A percentile compares a stretch with the other conserved stretches of the same genome.
These are phyloP conservation scores for Pulveroboletus ravenelii DNA, from an alignment of 768 basidiomycete species.

Conservation along the genomic window DNA sequence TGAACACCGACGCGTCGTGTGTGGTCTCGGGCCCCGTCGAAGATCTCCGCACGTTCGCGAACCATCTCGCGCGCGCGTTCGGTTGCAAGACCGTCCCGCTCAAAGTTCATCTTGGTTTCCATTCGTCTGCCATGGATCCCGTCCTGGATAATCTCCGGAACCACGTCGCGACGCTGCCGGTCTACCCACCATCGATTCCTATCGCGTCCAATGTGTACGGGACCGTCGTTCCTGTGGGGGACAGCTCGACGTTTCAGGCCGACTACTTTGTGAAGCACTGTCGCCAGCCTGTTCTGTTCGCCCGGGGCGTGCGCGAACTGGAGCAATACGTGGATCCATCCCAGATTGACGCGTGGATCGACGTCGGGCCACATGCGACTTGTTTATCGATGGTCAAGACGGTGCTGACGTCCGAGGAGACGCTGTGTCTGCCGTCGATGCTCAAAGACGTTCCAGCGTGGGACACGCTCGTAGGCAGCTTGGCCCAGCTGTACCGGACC, in stretches of 20 bases:
- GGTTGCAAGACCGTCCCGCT: slow-evolving; percentile 42
- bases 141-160: slow-evolving; percentile 45
- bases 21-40: slow-evolving; percentile 54
- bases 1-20: slow-evolving; percentile 54
- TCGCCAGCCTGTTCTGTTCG: slow-evolving; percentile 50
- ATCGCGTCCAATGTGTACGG: slow-evolving; percentile 62
- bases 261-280: slow-evolving; percentile 60
- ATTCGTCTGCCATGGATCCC: slow-evolving; percentile 61
- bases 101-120: slow-evolving; percentile 58
- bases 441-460: slow-evolving; percentile 42
- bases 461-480: slow-evolving; percentile 40
- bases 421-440: slow-evolving; percentile 47
- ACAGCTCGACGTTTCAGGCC: slow-evolving; percentile 41
- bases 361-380: slow-evolving; percentile 61
- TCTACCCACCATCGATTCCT: slow-evolving; percentile 50
- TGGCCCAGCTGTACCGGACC: slow-evolving; percentile 47
- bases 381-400: slow-evolving; percentile 54
- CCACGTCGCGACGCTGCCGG: slow-evolving; percentile 33
- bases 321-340: slow-evolving; percentile 23
- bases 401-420: slow-evolving; percentile 25
- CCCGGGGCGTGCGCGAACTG: slow-evolving; percentile 44
- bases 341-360: slow-evolving; percentile 50
- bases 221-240: slow-evolving; percentile 47
- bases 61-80: slow-evolving; percentile 33
- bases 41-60: slow-evolving; percentile 40